Evolutionary conservation across 148 eudicot genomes (phyloP), one percentile per base, ranked within the genome.

Genomic region (Cornus controversa): DNA sequence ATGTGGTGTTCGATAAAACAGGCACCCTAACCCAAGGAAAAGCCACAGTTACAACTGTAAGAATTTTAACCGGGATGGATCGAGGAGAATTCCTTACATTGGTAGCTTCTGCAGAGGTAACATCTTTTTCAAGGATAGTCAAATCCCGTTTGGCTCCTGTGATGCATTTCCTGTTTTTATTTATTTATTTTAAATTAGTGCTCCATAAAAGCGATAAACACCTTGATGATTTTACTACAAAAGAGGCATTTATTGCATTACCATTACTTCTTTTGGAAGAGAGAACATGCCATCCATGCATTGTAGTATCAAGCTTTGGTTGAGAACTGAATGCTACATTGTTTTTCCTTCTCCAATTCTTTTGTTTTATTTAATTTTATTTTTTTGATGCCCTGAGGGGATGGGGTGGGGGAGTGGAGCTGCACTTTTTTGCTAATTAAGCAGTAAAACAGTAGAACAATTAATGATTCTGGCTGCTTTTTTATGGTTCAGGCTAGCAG

Each of bases 71-170:
- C 29, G 90, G 81, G 84, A 93, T 93, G 98, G 92, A 91, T 78
- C 94, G 91, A 72, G 99, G 97, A 78, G 90, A 93, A 74, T 96
- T 96, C 82, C 90, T 96, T 29, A 93, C 86, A 67, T 79, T 96
- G 88, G 99, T 96, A 71, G 99, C 99, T 89, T 96, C 99, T 15
- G 99, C 99, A 37, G 99, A 96, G 98, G 99, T 93, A 80, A 81
- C 45, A 40, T 40, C 45, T 14, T 72, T 26, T 36, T 23, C 8
- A 26, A 14, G 28, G 34, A n/a, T 60, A 73, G 60, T 31, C 62
- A 54, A 29, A 5, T 22, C 2, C 10, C 10, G 8, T 28, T 40
- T 24, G 64, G 8, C 64, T 27, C 25, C 26, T 26, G 23, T 24
- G 23, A 2, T 20, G 45, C 60, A 24, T 70, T 42, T 15, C 29